These are phyloP conservation scores for Effrenium voratum DNA, from an alignment of 73 alveolate species.

Conservation along the genomic window DNA sequence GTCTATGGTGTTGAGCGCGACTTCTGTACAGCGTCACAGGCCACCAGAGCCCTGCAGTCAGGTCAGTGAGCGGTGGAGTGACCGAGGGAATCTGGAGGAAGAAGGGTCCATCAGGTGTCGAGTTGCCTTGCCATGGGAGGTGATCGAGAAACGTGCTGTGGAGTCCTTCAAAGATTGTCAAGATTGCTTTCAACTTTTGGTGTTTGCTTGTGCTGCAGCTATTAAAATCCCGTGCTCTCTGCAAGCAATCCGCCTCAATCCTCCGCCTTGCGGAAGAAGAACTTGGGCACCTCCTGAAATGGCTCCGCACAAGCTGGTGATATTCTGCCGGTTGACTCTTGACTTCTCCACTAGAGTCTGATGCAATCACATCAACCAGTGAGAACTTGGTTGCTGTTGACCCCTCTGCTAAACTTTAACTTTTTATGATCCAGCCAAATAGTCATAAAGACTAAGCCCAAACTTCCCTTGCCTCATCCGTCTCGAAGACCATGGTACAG, in stretches of 20 bases:
- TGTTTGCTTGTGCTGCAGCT: too few relatives aligned
- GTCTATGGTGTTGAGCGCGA: too few relatives aligned
- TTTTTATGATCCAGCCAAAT: too few relatives aligned
- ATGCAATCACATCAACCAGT: background rate
- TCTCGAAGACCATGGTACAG: conserved; percentile 53
- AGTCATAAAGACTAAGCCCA: too few relatives aligned
- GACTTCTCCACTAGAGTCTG: background rate
- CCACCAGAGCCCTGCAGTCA: too few relatives aligned
- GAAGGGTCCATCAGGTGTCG: background rate
- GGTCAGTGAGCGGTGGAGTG: too few relatives aligned
- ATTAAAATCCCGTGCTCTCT: too few relatives aligned
- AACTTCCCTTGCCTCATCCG: background rate
- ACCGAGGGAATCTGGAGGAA: too few relatives aligned
- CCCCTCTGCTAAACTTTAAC: too few relatives aligned
- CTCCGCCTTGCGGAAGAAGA: background rate
- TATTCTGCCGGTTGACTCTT: background rate
- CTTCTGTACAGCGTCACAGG: too few relatives aligned
- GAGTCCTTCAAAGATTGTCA: background rate
- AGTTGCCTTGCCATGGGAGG: background rate
- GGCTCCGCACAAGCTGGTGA: background rate
- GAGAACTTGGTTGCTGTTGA: background rate
- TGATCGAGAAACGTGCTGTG: too few relatives aligned
- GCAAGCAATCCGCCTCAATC: background rate
- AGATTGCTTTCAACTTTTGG: background rate
- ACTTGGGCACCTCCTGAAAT: conserved; percentile 6